Base-by-base conservation (phyloP, 805 yeast species). In the Starmerella sp. region DNA sequence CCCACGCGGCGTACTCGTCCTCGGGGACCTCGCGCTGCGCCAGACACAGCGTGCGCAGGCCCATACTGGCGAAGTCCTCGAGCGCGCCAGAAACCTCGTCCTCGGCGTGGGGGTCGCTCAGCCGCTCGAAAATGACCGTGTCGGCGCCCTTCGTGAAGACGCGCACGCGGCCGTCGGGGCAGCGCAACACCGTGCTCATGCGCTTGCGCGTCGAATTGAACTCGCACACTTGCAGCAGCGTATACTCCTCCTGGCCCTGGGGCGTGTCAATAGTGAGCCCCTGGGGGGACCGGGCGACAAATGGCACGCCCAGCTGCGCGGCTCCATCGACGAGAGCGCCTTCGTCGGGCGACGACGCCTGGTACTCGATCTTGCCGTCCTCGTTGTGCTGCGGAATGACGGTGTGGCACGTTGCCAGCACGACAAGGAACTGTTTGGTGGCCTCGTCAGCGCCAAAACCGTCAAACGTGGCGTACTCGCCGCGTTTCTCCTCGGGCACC, bases 311-410 rank as follows among this genome's bases (percentile, higher is more conserved):
- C 48, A 91, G 72, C 64, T 75, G 75, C 0, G 97, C 93, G 15
- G 96, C 97, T 56, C 99, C 99, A 63, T 90, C 89, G 2, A 93
- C 99, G 58, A 93, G 75, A 0, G 99, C 99, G 51, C 98, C 98
- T 73, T 95, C 98, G 72, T 93, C 99, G 0, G 98, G 98, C 0
- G 97, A 90, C 0, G 98, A 96, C 0, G 99, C 98, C 71, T 93
- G 99, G 68, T 95, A 93, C 67, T 87, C 90, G 59, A 93, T 82
- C n/a, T 29, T 29, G 6, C 69, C 72, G 37, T 64, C 64, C 1
- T 62, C 81, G 57, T 76, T 77, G 17, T 78, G 73, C 68, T 93
- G 98, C 0, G 99, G 99, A 58, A 93, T 93, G 42, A 93, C 99
- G 0, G 99, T 95, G 65, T 93, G 99, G 68, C 98, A 93, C 0